Conservation (phyloP, 2,329 filamentous ascomycete species). For the Beauveria asiatica region DNA sequence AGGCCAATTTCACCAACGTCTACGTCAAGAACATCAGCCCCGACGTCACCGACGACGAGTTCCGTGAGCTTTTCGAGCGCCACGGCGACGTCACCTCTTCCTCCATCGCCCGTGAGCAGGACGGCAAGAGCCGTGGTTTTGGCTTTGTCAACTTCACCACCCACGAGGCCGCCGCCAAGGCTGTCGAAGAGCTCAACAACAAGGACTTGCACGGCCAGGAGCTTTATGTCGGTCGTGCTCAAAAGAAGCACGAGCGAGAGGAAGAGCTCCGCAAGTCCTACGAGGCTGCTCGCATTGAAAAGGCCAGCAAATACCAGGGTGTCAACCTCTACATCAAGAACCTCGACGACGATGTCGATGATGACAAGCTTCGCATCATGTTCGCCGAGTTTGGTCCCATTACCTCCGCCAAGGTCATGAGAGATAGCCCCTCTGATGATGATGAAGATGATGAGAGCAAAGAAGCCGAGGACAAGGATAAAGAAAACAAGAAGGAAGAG, state of each 20-base stretch:
- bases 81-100: slow-evolving; percentile 94
- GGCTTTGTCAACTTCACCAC: slow-evolving; percentile 94
- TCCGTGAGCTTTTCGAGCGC: slow-evolving; percentile 85
- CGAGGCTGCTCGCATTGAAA: slow-evolving; percentile 93
- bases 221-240: slow-evolving; percentile 93
- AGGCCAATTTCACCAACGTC: slow-evolving; percentile 99
- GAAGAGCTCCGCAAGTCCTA: slow-evolving; percentile 99
- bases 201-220: slow-evolving; percentile 91
- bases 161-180: slow-evolving; percentile 76
- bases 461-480: slow-evolving; percentile 44
- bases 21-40: slow-evolving; percentile 96
- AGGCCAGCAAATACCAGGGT: slow-evolving; percentile 98
- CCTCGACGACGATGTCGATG: slow-evolving; percentile 90
- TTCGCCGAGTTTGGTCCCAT: slow-evolving; percentile 89
- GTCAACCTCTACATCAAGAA: slow-evolving; percentile 99
- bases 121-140: slow-evolving; percentile 91
- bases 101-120: slow-evolving; percentile 78
- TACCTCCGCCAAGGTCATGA: slow-evolving; percentile 99
- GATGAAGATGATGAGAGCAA: slow-evolving; percentile 48
- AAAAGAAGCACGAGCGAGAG: slow-evolving; percentile 99
- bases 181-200: slow-evolving; percentile 86
- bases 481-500: slow-evolving; percentile 38
- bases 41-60: slow-evolving; percentile 86
- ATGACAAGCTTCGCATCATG: slow-evolving; percentile 92
- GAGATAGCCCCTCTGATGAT: slow-evolving; percentile 57